Conservation (phyloP, 2,329 filamentous ascomycete genomes). For the Didymellaceae sp. region DNA sequence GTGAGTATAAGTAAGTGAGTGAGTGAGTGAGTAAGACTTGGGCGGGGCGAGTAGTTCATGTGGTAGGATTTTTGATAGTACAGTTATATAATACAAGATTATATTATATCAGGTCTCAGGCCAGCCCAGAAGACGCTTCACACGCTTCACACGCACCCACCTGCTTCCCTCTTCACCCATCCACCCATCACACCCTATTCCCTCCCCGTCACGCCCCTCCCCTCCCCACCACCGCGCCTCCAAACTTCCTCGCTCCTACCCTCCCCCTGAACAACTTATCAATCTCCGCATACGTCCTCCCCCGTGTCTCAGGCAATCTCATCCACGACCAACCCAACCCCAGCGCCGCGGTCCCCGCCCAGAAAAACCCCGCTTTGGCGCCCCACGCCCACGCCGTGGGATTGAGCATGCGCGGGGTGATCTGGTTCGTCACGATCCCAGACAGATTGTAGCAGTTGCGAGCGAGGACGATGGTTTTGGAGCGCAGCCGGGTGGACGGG, state of each 20-base stretch:
- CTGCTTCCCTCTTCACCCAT: too few species aligned
- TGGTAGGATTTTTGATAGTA: too few species aligned
- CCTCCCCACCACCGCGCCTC: background rate
- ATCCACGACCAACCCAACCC: constrained; percentile 80
- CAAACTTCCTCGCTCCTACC: background rate
- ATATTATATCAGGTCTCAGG: too few species aligned
- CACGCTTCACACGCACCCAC: too few species aligned
- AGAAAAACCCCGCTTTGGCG: constrained; percentile 84
- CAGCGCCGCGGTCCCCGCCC: constrained; percentile 75
- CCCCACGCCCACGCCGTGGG: constrained; percentile 77
- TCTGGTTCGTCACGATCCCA: constrained; percentile 79
- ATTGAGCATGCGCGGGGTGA: constrained; percentile 64
- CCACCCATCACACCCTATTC: too few species aligned
- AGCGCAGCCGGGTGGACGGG: constrained; percentile 78
- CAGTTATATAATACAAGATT: too few species aligned
- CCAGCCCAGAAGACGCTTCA: too few species aligned
- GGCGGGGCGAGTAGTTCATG: too few species aligned
- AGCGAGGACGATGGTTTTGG: constrained; percentile 86
- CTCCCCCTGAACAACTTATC: constrained; percentile 76
- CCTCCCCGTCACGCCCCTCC: too few species aligned
- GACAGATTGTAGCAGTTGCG: constrained; percentile 78
- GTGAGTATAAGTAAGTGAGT: too few species aligned
- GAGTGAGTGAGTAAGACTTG: too few species aligned
- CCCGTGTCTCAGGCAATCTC: constrained; percentile 76
- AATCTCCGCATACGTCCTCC: constrained; percentile 80